phyloP scores from a whole-genome alignment of 2,329 filamentous ascomycete genomes.

The Penicillium brevicompactum region DNA sequence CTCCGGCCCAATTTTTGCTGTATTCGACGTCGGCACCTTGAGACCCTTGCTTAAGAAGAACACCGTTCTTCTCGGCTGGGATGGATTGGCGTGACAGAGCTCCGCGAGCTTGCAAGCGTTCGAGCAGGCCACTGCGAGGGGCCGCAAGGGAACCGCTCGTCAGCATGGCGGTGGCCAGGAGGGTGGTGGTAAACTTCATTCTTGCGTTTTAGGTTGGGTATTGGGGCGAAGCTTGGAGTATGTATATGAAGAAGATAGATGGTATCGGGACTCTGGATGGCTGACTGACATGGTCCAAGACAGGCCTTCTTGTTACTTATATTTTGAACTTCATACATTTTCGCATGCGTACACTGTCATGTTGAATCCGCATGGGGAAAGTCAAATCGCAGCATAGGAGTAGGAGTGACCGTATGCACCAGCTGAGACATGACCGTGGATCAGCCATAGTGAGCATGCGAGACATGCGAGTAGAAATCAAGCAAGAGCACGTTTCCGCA shows the following conservation, averaged over 20 bases:
- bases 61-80: conserved; percentile 20
- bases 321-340: background rate
- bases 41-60: conserved; percentile 15
- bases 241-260: background rate
- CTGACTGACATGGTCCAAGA: background rate
- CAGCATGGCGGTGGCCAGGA: conserved; percentile 26
- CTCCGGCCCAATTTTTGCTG: conserved; percentile 62
- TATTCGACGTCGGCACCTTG: conserved; percentile 49
- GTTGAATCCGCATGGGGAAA: conserved; percentile 23
- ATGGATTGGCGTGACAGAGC: conserved; percentile 28
- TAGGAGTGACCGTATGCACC: background rate
- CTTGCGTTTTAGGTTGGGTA: conserved; percentile 6
- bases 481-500: background rate
- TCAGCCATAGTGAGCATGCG: conserved; percentile 5
- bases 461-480: background rate
- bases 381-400: conserved; percentile 6
- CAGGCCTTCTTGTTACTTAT: conserved; percentile 10
- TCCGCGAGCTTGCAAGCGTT: conserved; percentile 33
- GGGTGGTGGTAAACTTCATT: conserved; percentile 32
- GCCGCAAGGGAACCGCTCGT: conserved; percentile 30
- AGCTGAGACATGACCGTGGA: conserved; percentile 1
- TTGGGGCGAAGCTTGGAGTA: background rate
- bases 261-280: background rate
- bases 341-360: conserved; percentile 18
- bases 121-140: conserved; percentile 29